A percentile compares a stretch with the other conserved stretches of the same genome.
These are phyloP conservation scores for Diplotaxis tenuifolia DNA, from an alignment of 345 rosid genomes.

Conservation along the genomic window DNA sequence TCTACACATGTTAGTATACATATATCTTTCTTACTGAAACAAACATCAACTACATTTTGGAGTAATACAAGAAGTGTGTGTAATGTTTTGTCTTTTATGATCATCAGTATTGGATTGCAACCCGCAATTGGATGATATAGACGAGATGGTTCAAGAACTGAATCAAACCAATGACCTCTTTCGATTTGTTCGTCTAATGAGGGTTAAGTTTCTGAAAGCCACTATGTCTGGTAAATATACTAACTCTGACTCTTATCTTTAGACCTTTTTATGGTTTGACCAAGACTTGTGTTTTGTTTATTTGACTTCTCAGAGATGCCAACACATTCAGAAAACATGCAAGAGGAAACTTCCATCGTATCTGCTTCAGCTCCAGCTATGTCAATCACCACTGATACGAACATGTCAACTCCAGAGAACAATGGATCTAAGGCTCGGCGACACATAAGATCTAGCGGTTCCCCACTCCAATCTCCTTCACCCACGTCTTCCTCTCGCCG, in stretches of 20 bases:
- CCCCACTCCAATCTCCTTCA: slow-evolving; percentile 47
- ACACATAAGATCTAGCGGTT: slow-evolving; percentile 39
- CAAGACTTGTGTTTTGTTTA: not conserved
- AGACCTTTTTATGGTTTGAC: not conserved
- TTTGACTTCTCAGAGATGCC: slow-evolving; percentile 42
- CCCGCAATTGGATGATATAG: slow-evolving; percentile 50
- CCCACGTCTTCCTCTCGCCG: slow-evolving; percentile 51
- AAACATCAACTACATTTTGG: not conserved
- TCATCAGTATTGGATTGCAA: slow-evolving; percentile 77
- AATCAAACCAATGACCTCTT: slow-evolving; percentile 80
- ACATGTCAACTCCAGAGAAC: slow-evolving; percentile 51
- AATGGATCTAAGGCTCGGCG: slow-evolving; percentile 36
- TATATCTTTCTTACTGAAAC: slow-evolving; percentile 11
- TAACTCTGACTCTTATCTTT: not conserved
- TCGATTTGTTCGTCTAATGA: slow-evolving; percentile 78
- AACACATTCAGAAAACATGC: slow-evolving; percentile 40
- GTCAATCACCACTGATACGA: slow-evolving; percentile 55
- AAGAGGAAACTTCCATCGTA: slow-evolving; percentile 53
- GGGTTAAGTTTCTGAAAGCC: slow-evolving; percentile 72
- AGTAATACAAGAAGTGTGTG: slow-evolving; percentile 7
- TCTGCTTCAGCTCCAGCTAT: slow-evolving; percentile 63
- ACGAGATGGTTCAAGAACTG: slow-evolving; percentile 68
- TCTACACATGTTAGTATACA: slow-evolving; percentile 58
- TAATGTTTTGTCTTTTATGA: slow-evolving; percentile 26
- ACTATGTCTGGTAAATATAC: slow-evolving; percentile 49